Evolutionary conservation across 257 asterid genomes (phyloP).

Genomic region (Gynochthodes officinalis): DNA sequence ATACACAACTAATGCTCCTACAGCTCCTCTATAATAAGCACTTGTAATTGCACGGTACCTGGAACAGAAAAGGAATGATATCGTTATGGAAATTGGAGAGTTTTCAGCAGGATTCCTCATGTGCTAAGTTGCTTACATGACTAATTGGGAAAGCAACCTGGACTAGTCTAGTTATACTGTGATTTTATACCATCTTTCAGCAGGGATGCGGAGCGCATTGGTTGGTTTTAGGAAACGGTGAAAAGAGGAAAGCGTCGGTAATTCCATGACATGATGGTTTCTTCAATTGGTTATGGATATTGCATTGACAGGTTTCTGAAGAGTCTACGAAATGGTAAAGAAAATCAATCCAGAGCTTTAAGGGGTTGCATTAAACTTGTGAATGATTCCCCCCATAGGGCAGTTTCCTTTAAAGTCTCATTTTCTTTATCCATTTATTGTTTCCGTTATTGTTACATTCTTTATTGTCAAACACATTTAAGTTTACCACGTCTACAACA

Average conservation of each 20-base stretch:
- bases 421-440: too few species aligned
- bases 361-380: not conserved
- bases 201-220: too few species aligned
- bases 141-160: not conserved
- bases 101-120: too few species aligned
- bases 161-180: too few species aligned
- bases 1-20: slow-evolving; percentile 71
- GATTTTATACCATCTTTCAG: too few species aligned
- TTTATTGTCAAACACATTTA: not conserved
- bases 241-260: too few species aligned
- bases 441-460: not conserved
- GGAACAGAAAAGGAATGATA: not conserved
- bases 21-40: slow-evolving; percentile 85
- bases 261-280: too few species aligned
- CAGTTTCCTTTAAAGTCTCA: not conserved
- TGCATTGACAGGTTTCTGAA: too few species aligned
- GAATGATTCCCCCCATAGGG: not conserved
- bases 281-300: too few species aligned
- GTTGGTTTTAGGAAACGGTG: too few species aligned
- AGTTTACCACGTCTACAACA: too few species aligned
- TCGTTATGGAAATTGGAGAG: not conserved
- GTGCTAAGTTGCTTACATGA: not conserved
- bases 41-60: slow-evolving; percentile 93
- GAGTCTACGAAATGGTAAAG: not conserved
- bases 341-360: not conserved